Conservation (phyloP, 106 monocot species). For the Triglochin maritima region DNA sequence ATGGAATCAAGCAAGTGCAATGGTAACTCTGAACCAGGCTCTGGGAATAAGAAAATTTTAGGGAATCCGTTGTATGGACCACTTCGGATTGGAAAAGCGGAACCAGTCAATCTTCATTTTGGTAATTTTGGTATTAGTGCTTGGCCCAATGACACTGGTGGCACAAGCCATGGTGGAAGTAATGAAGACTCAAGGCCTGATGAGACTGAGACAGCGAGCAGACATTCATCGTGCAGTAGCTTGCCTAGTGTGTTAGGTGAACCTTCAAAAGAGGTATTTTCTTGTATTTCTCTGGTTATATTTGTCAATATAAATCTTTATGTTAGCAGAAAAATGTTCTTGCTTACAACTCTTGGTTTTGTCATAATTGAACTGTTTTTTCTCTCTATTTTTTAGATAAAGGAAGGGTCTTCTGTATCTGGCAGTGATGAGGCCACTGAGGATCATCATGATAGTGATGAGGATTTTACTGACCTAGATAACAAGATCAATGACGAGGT, state of each 20-base stretch:
- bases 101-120: conserved; percentile 38
- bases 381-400: conserved; percentile 29
- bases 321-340: background rate
- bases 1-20: background rate
- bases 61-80: conserved; percentile 10
- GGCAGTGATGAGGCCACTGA: conserved; percentile 84
- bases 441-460: conserved; percentile 55
- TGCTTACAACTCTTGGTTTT: background rate
- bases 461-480: conserved; percentile 51
- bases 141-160: conserved; percentile 86
- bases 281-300: too few relatives aligned
- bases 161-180: conserved; percentile 67
- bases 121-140: conserved; percentile 88
- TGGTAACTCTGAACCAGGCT: background rate
- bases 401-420: conserved; percentile 68
- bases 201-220: conserved; percentile 55
- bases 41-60: background rate
- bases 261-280: conserved; percentile 76
- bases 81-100: conserved; percentile 11
- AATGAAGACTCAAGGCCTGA: conserved; percentile 60
- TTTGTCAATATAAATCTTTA: background rate
- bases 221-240: conserved; percentile 70
- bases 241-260: conserved; percentile 70
- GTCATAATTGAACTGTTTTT: background rate
- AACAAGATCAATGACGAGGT: conserved; percentile 58